Conservation (phyloP, 2,329 filamentous ascomycete species). For the Trichoderma koningiopsis region DNA sequence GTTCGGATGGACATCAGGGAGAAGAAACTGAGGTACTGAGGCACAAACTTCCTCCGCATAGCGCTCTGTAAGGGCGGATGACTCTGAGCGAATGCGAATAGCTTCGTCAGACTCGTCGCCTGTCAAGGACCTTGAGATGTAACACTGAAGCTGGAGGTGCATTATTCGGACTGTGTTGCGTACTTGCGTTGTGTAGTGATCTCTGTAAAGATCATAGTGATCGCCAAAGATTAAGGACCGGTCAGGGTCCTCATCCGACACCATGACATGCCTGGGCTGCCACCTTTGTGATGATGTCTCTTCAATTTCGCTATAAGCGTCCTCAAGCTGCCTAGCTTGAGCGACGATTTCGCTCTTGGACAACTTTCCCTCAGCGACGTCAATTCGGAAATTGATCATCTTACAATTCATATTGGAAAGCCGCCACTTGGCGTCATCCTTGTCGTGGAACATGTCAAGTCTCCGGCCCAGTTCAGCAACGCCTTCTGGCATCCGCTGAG, state of each 20-base stretch:
- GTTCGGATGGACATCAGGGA: slow-evolving; percentile 8
- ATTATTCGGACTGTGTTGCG: slow-evolving; percentile 31
- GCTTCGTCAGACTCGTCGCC: not conserved
- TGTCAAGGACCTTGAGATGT: slow-evolving; percentile 13
- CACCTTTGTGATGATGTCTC: slow-evolving; percentile 23
- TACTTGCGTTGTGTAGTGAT: slow-evolving; percentile 31
- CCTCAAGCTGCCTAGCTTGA: slow-evolving; percentile 7
- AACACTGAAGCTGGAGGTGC: slow-evolving; percentile 29
- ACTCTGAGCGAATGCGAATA: not conserved
- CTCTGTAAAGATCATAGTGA: slow-evolving; percentile 30
- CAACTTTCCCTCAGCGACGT: slow-evolving; percentile 25
- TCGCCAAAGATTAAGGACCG: slow-evolving; percentile 23
- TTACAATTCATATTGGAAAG: slow-evolving; percentile 28
- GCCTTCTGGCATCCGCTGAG: slow-evolving; percentile 25
- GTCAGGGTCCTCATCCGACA: not conserved
- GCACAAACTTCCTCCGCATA: slow-evolving; percentile 27
- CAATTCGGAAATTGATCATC: slow-evolving; percentile 29
- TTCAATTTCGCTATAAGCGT: slow-evolving; percentile 19
- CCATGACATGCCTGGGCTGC: slow-evolving; percentile 17
- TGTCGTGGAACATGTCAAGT: slow-evolving; percentile 20
- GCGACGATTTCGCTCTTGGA: slow-evolving; percentile 1
- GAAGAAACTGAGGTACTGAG: slow-evolving; percentile 30
- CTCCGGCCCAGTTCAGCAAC: slow-evolving; percentile 18
- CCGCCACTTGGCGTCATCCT: slow-evolving; percentile 30
- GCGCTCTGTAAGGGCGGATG: slow-evolving; percentile 14